These are phyloP conservation scores for Rhizopus delemar DNA, from an alignment of 371 early-diverging fungal genomes.

Conservation along the genomic window DNA sequence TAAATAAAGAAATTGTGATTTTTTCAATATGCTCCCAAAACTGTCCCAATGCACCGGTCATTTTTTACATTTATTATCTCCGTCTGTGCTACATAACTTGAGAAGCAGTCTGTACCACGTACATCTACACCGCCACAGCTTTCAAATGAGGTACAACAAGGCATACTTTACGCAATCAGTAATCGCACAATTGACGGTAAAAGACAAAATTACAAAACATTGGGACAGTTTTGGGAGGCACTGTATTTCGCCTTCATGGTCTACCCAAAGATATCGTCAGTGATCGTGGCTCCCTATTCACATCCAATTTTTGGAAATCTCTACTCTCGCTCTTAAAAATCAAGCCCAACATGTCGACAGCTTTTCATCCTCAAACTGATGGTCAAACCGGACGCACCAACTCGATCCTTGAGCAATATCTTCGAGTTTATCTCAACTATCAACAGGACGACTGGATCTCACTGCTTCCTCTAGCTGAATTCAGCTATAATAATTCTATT, in stretches of 20 bases:
- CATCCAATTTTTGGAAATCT: conserved; percentile 31
- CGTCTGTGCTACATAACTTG: no score
- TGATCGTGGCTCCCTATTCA: conserved; percentile 49
- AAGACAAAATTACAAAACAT: no score
- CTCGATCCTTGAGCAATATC: conserved; percentile 50
- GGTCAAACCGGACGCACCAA: conserved; percentile 59
- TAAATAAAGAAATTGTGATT: no score
- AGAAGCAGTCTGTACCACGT: no score
- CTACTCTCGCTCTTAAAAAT: conserved; percentile 27
- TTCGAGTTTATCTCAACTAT: conserved; percentile 40
- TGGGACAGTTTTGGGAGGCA: no score
- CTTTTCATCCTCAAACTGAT: conserved; percentile 57
- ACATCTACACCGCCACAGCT: no score
- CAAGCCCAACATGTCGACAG: conserved; percentile 36
- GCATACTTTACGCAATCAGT: no score
- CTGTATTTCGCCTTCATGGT: conserved; percentile 41
- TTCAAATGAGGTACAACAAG: no score
- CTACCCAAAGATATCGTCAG: conserved; percentile 46
- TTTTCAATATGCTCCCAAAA: no score
- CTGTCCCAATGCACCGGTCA: no score
- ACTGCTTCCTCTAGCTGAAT: conserved; percentile 48
- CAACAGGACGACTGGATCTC: conserved; percentile 52
- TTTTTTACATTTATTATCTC: no score
- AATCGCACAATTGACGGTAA: no score
- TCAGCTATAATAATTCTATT: conserved; percentile 50